A percentile compares a stretch with the other conserved stretches of the same genome.
Conservation (phyloP, 2,329 filamentous ascomycete genomes). For the Hypoxylon sp. region DNA sequence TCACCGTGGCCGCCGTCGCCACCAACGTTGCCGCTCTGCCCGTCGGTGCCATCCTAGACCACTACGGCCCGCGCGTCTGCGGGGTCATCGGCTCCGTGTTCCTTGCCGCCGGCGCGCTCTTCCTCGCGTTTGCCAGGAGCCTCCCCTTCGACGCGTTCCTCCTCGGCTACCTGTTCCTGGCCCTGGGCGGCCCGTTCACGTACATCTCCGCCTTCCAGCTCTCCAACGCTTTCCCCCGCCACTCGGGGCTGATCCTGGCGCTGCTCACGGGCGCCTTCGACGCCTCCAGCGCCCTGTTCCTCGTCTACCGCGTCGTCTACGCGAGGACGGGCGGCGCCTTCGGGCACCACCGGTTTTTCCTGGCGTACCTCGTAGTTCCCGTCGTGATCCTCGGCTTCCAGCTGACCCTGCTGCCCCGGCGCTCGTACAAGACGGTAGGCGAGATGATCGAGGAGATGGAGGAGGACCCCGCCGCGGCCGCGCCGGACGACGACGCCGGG, state of each 20-base stretch:
- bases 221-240: conserved; percentile 82
- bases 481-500: conserved; percentile 47
- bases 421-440: conserved; percentile 86
- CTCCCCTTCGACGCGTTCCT: conserved; percentile 81
- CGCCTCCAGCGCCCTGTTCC: conserved; percentile 81
- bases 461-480: conserved; percentile 51
- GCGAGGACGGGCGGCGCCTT: conserved; percentile 67
- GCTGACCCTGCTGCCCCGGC: conserved; percentile 76
- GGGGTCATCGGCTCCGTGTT: conserved; percentile 77
- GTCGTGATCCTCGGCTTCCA: conserved; percentile 73
- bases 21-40: conserved; percentile 90
- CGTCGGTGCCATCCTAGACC: conserved; percentile 85
- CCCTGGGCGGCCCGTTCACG: conserved; percentile 82
- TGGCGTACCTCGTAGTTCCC: conserved; percentile 78
- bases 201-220: conserved; percentile 88
- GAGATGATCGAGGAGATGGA: conserved; percentile 83
- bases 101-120: conserved; percentile 74
- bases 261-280: conserved; percentile 86
- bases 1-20: conserved; percentile 86
- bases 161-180: conserved; percentile 79
- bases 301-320: conserved; percentile 78
- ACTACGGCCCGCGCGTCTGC: conserved; percentile 81
- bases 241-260: conserved; percentile 83
- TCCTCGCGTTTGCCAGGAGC: conserved; percentile 75
- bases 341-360: conserved; percentile 76